Percentiles rank a stretch among this genome's conserved stretches.
These are phyloP conservation scores for Calonectria pauciramosa DNA, from an alignment of 2,329 filamentous ascomycete genomes.

Conservation along the genomic window DNA sequence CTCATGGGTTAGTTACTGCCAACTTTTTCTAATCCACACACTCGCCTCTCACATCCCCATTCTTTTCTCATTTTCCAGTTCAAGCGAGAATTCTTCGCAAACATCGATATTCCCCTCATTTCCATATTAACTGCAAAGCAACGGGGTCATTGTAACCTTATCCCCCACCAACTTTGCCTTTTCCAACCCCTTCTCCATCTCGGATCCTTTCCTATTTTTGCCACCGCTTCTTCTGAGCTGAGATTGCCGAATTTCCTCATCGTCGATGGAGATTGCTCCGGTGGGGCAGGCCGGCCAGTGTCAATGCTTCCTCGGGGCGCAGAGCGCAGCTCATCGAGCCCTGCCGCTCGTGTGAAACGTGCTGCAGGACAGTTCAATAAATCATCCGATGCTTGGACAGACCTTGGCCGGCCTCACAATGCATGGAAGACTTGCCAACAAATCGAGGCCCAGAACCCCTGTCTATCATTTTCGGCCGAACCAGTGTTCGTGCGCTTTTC, in stretches of 20 bases:
- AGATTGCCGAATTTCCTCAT: not conserved
- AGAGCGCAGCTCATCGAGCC: constrained; percentile 12
- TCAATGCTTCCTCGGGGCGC: constrained; percentile 18
- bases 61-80: constrained; percentile 4
- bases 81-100: not conserved
- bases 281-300: constrained; percentile 8
- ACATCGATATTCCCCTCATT: not conserved
- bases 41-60: not conserved
- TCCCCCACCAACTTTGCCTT: not conserved
- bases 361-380: constrained; percentile 14
- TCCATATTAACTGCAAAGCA: not conserved
- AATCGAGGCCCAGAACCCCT: not conserved
- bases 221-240: constrained; percentile 7
- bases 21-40: constrained; percentile 13
- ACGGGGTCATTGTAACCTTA: not conserved
- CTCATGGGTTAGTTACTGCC: constrained; percentile 20
- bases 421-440: not conserved
- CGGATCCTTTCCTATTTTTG: not conserved
- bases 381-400: not conserved
- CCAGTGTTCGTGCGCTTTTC: constrained; percentile 13
- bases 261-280: not conserved
- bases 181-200: not conserved
- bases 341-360: constrained; percentile 2
- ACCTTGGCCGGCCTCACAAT: constrained; percentile 6
- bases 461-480: constrained; percentile 2